Base-by-base conservation (phyloP, 2,329 filamentous ascomycete genomes). In the Keithomyces neogunnii region DNA sequence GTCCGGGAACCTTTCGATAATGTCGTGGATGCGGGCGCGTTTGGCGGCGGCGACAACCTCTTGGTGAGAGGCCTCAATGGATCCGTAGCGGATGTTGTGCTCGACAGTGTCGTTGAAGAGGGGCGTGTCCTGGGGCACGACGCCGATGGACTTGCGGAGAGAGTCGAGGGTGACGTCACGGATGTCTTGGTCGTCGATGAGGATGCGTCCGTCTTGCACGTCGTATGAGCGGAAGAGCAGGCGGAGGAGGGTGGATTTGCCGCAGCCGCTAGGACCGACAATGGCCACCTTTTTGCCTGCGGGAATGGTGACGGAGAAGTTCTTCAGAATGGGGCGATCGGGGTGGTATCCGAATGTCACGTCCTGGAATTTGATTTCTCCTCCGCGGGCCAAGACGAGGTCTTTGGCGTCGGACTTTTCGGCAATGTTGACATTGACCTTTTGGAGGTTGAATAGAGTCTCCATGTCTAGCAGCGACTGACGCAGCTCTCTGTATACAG, bases 381-480 rank as follows among this genome's bases (percentile, higher is more conserved):
- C 93, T 13, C 91, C 90, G 56, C 79, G 82, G 43, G 77, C 76
- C 11, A 99, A 76, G 7, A 78, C 70, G 1, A 99, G 76, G 0
- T 86, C 77, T 62, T 85, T 83, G 0, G 92, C 89, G 60, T 87
- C 74, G 2, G 85, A 80, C 50, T 80, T 77, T 60, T 99, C 91
- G 60, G 82, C 84, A 64, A 99, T 87, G 38, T 80, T 82, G 10
- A 96, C 85, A 59, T 97, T 95, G 64, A 97, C 92, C 67, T 95
- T 97, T 69, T 99, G 93, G 33, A 99, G 77, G 66, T 89, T 96
- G 76, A 99, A 99, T 5, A 99, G 78, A 0, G 93, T 97, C 70
- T 97, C 93, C 93, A 99, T 99, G 66, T 99, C 95, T 35, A 99
- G 76, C 44, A 99, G 76, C 28, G 89, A 96, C 71, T 99, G 93